Evolutionary conservation across 1,284 basidiomycete species (phyloP), one percentile per base, ranked within the genome.

Genomic region (Leccinum pachyderme): DNA sequence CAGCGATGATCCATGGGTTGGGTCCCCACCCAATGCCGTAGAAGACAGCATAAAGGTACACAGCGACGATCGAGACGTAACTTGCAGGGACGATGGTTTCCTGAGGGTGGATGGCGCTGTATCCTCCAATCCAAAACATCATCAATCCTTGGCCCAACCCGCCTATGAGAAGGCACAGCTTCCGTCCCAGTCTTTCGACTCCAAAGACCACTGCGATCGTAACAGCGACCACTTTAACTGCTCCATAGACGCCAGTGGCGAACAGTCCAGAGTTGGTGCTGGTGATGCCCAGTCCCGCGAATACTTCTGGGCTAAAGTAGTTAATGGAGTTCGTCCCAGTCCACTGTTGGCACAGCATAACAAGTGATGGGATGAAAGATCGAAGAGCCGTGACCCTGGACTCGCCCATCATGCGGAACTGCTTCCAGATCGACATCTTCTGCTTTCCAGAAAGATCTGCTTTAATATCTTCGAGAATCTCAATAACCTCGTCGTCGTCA

Each of bases 321-420:
- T 81, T 80, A 69, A 85, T 81, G 0, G 79, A 76, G 61, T 85
- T 84, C 46, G 82, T 82, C 7, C 84, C 84, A 1, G 77, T 79
- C 75, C 79, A 83, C 66, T 83, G 81, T 67, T 84, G 82, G 59
- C 77, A 77, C 56, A 80, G 75, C 75, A 82, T 82, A 57, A 82
- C 73, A 39, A 82, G 63, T 0, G 77, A 74, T 12, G 82, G 81
- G 41, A 83, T 80, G 54, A 80, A 73, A 53, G 78, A 80, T 53
- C 79, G 73, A 35, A 81, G 62, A 52, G 71, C 76, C 57, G 72
- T 80, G 50, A 61, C 60, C 46, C 66, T 73, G 47, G 73, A 79
- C 53, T 76, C 78, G 50, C 71, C 75, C 78, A 82, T 77, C 61
- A 73, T 73, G 55, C 64, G 60, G 57, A 77, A 64, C 54, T 77